Conservation (phyloP, 1,284 basidiomycete species). For the Malassezia pachydermatis region DNA sequence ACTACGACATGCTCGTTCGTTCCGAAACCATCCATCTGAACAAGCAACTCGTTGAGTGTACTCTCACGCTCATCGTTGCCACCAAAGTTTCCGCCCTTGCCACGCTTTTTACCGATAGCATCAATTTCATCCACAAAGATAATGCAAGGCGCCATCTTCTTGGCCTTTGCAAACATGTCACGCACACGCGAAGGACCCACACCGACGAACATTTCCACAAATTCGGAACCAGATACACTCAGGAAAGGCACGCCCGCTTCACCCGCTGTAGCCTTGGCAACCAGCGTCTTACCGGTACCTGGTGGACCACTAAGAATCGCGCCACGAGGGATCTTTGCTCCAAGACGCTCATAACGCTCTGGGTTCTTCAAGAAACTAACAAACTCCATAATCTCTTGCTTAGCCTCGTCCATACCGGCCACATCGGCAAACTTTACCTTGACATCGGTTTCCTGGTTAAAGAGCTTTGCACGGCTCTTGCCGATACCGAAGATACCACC, state of each 20-base stretch:
- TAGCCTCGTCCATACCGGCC: slow-evolving; percentile 98
- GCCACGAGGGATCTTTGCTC: slow-evolving; percentile 95
- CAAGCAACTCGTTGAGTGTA: slow-evolving; percentile 91
- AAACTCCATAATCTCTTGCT: slow-evolving; percentile 99
- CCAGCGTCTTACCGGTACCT: slow-evolving; percentile 93
- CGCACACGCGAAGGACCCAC: slow-evolving; percentile 94
- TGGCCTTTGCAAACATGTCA: slow-evolving; percentile 91
- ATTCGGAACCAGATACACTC: slow-evolving; percentile 95
- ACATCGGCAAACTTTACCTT: slow-evolving; percentile 89
- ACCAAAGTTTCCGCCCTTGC: slow-evolving; percentile 76
- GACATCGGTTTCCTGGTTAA: slow-evolving; percentile 94
- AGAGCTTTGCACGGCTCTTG: slow-evolving; percentile 86
- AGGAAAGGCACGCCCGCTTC: slow-evolving; percentile 96
- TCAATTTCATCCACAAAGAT: slow-evolving; percentile 59
- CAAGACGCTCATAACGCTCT: slow-evolving; percentile 82
- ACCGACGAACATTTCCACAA: slow-evolving; percentile 99
- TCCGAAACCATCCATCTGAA: slow-evolving; percentile 98
- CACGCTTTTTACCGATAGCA: slow-evolving; percentile 90
- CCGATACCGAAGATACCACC: slow-evolving; percentile 96
- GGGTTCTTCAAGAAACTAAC: slow-evolving; percentile 98
- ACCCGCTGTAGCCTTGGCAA: slow-evolving; percentile 96
- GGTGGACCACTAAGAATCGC: slow-evolving; percentile 96
- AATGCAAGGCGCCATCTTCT: slow-evolving; percentile 95
- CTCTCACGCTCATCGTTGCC: slow-evolving; percentile 97
- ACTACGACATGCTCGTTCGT: slow-evolving; percentile 93